Conservation (phyloP, 164 flowering plant species). For the Akebia trifoliata region DNA sequence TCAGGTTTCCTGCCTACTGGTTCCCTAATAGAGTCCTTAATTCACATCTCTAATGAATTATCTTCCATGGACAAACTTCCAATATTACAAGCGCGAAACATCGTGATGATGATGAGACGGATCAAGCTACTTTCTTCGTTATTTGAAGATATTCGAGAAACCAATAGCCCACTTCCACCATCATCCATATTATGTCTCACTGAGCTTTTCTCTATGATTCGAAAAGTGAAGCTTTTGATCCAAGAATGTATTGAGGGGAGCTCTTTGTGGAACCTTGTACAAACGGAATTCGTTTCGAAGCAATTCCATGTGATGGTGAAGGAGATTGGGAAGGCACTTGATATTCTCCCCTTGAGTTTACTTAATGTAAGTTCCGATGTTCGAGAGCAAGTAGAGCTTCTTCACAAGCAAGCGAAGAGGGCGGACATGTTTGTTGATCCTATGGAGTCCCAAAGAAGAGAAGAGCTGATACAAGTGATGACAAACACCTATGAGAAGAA, state of each 20-base stretch:
- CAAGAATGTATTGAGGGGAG: slow-evolving; percentile 45
- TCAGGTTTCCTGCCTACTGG: slow-evolving; percentile 51
- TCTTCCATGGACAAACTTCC: slow-evolving; percentile 45
- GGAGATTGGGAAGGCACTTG: slow-evolving; percentile 62
- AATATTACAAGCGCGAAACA: slow-evolving; percentile 34
- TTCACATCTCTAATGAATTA: slow-evolving; percentile 44
- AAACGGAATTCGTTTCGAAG: slow-evolving; percentile 39
- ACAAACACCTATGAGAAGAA: slow-evolving; percentile 24
- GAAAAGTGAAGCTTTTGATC: slow-evolving; percentile 38
- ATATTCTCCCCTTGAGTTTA: slow-evolving; percentile 59
- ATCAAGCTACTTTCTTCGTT: slow-evolving; percentile 60
- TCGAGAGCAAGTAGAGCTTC: slow-evolving; percentile 72
- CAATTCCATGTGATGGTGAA: slow-evolving; percentile 45
- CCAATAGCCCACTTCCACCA: slow-evolving; percentile 42
- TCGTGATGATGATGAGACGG: slow-evolving; percentile 43
- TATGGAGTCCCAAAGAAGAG: slow-evolving; percentile 42
- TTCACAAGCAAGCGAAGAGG: slow-evolving; percentile 53
- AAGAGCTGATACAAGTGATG: slow-evolving; percentile 48
- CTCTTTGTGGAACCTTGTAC: slow-evolving; percentile 50
- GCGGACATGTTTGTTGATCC: slow-evolving; percentile 38
- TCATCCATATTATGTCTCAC: slow-evolving; percentile 64
- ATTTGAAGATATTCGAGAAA: slow-evolving; percentile 63
- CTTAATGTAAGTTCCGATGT: slow-evolving; percentile 43
- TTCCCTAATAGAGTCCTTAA: slow-evolving; percentile 47
- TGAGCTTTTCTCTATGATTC: slow-evolving; percentile 48